Evolutionary conservation across 1,139 yeast species (phyloP).

Genomic region (Cylindricascospora bacillispora): DNA sequence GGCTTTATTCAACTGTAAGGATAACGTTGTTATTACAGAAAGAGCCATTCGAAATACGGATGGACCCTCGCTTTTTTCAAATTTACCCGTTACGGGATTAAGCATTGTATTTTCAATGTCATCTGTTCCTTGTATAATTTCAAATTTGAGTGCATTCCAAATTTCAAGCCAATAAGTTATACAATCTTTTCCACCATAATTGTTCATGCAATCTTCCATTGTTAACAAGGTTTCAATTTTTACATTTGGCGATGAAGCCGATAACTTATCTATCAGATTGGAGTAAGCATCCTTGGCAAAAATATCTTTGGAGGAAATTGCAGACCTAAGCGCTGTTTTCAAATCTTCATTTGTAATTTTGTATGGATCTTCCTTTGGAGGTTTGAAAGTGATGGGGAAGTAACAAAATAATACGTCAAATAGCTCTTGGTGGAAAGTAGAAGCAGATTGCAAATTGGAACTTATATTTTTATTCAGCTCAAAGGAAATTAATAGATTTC

Average conservation of each 20-base stretch:
- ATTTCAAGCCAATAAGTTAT: constrained; percentile 56
- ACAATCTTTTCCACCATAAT: constrained; percentile 35
- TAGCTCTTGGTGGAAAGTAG: constrained; percentile 40
- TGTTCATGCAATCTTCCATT: constrained; percentile 40
- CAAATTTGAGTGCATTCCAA: constrained; percentile 86
- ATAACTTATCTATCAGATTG: constrained; percentile 68
- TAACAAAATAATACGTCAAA: constrained; percentile 89
- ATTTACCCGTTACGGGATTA: constrained; percentile 4
- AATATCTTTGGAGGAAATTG: constrained; percentile 49
- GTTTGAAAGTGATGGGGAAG: constrained; percentile 90
- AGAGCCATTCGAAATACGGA: constrained; percentile 35
- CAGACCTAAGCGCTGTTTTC: constrained; percentile 41
- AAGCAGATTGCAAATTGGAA: constrained; percentile 31
- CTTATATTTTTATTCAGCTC: constrained; percentile 41
- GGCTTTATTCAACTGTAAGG: constrained; percentile 29
- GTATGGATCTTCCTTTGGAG: constrained; percentile 87
- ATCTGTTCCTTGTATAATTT: constrained; percentile 62
- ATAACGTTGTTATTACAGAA: constrained; percentile 34
- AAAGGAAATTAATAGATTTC: constrained; percentile 67
- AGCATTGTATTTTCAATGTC: constrained; percentile 23
- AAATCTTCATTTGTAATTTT: constrained; percentile 65
- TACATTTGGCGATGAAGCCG: constrained; percentile 68
- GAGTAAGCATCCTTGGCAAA: constrained; percentile 69
- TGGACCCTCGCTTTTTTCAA: constrained; percentile 2
- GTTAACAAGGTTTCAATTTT: constrained; percentile 67